A percentile compares a stretch with the other conserved stretches of the same genome.
These are phyloP conservation scores for Geosmithia putterillii DNA, from an alignment of 2,329 filamentous ascomycete genomes.

Conservation along the genomic window DNA sequence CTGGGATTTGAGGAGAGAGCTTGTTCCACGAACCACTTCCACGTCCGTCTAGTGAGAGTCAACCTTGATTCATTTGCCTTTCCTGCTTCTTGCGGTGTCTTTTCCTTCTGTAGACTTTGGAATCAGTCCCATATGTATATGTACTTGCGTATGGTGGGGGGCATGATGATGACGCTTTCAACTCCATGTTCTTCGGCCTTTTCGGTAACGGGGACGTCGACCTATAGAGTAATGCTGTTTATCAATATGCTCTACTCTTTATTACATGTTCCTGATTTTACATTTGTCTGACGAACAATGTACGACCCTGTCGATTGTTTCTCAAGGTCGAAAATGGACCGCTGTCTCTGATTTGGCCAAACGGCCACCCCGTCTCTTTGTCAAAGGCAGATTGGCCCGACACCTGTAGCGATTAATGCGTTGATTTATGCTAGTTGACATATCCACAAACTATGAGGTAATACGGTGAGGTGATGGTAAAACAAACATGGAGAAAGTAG, in stretches of 20 bases:
- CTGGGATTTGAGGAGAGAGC: constrained; percentile 18
- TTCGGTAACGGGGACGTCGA: constrained; percentile 14
- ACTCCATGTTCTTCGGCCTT: constrained; percentile 13
- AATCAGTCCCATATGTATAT: not conserved
- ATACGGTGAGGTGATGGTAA: not conserved
- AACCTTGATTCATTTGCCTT: not conserved
- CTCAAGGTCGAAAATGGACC: not conserved
- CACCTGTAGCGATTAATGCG: no score
- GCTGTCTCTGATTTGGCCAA: not conserved
- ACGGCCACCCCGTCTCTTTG: not conserved
- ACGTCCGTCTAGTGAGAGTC: constrained; percentile 8
- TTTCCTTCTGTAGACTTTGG: not conserved
- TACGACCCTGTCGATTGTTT: not conserved
- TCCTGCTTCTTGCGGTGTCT: not conserved
- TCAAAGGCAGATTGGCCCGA: not conserved
- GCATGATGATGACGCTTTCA: constrained; percentile 14
- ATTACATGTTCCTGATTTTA: no score
- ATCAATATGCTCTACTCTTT: no score
- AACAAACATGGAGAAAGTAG: constrained; percentile 19
- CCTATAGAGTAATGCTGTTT: no score
- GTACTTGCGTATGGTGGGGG: constrained; percentile 11
- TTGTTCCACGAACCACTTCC: constrained; percentile 18
- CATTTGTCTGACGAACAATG: not conserved
- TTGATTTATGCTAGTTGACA: no score
- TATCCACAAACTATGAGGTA: no score